phyloP scores from a whole-genome alignment of 202 grass and related monocot genomes.

The Cymbopogon flexuosus region DNA sequence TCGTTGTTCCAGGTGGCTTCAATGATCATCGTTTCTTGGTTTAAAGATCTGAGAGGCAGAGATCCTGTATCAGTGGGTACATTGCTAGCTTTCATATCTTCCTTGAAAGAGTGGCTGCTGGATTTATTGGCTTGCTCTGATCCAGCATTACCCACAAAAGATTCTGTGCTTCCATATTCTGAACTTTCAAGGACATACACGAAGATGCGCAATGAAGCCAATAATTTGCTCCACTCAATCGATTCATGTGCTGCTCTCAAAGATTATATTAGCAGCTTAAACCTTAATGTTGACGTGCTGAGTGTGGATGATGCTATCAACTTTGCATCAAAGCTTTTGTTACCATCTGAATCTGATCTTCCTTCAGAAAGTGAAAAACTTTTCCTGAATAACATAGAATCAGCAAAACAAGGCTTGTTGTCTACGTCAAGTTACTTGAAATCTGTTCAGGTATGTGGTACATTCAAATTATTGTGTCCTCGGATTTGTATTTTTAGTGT shows the following conservation, averaged over 20 bases:
- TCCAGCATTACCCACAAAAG: slow-evolving; percentile 89
- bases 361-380: slow-evolving; percentile 44
- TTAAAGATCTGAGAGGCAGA: slow-evolving; percentile 72
- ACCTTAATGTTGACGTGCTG: slow-evolving; percentile 47
- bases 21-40: slow-evolving; percentile 92
- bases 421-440: slow-evolving; percentile 91
- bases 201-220: slow-evolving; percentile 86
- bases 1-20: slow-evolving; percentile 62
- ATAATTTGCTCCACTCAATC: slow-evolving; percentile 47
- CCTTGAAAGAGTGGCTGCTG: slow-evolving; percentile 70
- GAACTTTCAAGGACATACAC: slow-evolving; percentile 90
- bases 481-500: not conserved
- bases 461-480: not conserved
- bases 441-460: slow-evolving; percentile 76
- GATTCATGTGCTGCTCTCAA: slow-evolving; percentile 61
- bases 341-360: slow-evolving; percentile 43
- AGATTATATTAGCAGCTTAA: slow-evolving; percentile 52
- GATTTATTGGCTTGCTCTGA: slow-evolving; percentile 83
- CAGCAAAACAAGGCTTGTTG: slow-evolving; percentile 72
- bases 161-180: slow-evolving; percentile 64
- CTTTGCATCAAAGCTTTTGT: slow-evolving; percentile 65
- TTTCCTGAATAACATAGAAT: slow-evolving; percentile 68
- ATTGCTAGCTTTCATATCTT: slow-evolving; percentile 57
- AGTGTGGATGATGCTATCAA: slow-evolving; percentile 77
- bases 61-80: slow-evolving; percentile 38